A percentile compares a stretch with the other conserved stretches of the same genome.
Evolutionary conservation across 2,329 filamentous ascomycete species (phyloP).

Genomic region (Aspergillus quadrilineatus): DNA sequence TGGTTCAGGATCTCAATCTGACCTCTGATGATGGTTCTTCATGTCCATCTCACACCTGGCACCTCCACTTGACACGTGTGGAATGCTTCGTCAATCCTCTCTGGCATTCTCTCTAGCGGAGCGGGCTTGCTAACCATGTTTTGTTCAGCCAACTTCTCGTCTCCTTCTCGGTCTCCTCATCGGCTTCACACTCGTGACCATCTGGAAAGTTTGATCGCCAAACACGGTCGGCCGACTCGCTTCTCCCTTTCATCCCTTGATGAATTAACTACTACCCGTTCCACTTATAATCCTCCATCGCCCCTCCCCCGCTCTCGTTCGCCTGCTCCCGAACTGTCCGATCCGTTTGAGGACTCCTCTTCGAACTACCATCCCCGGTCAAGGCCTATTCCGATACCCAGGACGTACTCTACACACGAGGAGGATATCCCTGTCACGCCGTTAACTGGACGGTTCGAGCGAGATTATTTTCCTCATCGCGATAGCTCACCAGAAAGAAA

Average conservation of each 20-base stretch:
- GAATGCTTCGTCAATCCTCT: slow-evolving; percentile 22
- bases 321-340: slow-evolving; percentile 23
- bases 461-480: slow-evolving; percentile 37
- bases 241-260: slow-evolving; percentile 40
- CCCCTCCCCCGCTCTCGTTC: slow-evolving; percentile 23
- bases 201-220: slow-evolving; percentile 38
- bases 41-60: slow-evolving; percentile 5
- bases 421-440: slow-evolving; percentile 39
- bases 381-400: slow-evolving; percentile 38
- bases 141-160: slow-evolving; percentile 24
- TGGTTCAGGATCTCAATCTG: slow-evolving; percentile 2
- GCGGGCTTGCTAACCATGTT: slow-evolving; percentile 27
- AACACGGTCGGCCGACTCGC: slow-evolving; percentile 40
- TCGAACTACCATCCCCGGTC: slow-evolving; percentile 27
- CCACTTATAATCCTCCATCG: slow-evolving; percentile 37
- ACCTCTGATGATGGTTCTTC: slow-evolving; percentile 1
- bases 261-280: slow-evolving; percentile 38
- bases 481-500: slow-evolving; percentile 22
- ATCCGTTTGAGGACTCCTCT: slow-evolving; percentile 28
- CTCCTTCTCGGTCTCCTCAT: slow-evolving; percentile 24
- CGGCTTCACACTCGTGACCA: slow-evolving; percentile 33
- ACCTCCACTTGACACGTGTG: slow-evolving; percentile 32
- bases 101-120: slow-evolving; percentile 7
- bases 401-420: slow-evolving; percentile 25
- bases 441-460: slow-evolving; percentile 39